Percentiles rank a stretch among this genome's conserved stretches.
Conservation (phyloP, 441 rosid species). For the Syzygium syzygioides region DNA sequence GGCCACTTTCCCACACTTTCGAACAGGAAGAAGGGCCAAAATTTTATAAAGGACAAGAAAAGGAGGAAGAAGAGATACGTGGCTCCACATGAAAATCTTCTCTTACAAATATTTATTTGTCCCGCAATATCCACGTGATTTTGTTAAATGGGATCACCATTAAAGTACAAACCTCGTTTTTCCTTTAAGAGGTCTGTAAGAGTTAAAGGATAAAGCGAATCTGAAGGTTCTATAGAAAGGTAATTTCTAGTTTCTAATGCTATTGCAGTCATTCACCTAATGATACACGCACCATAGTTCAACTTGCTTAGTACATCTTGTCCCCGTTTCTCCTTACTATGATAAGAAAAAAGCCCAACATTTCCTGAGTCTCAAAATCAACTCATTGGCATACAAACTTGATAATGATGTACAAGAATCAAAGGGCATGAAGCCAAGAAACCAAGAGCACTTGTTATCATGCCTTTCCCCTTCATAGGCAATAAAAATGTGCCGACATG, state of each 20-base stretch:
- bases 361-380: background rate
- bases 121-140: background rate
- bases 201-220: background rate
- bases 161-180: background rate
- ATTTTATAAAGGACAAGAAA: background rate
- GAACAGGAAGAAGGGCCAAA: background rate
- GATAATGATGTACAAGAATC: background rate
- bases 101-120: background rate
- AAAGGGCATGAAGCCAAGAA: background rate
- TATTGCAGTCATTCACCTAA: background rate
- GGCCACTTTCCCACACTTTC: background rate
- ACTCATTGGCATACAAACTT: background rate
- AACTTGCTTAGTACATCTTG: background rate
- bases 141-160: background rate
- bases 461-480: background rate
- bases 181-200: background rate
- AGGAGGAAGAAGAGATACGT: background rate
- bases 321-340: background rate
- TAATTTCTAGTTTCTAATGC: background rate
- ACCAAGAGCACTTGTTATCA: background rate
- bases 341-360: background rate
- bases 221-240: background rate
- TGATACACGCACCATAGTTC: background rate
- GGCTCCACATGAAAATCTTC: background rate
- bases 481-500: background rate